phyloP scores from a whole-genome alignment of 139 green algal genomes.

The Spirogloea muscicola region DNA sequence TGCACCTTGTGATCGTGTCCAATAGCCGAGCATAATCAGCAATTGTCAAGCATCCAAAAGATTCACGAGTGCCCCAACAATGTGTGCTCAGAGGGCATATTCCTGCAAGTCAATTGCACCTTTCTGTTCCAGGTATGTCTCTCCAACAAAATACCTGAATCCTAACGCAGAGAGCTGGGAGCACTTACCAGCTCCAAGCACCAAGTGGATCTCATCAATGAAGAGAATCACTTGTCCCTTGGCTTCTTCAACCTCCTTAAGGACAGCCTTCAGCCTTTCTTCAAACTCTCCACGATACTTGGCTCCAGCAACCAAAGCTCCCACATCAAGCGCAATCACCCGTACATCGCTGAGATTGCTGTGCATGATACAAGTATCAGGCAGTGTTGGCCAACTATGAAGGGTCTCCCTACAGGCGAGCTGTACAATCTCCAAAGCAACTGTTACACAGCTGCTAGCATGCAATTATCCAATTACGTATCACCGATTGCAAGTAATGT shows the following conservation, averaged over 20 bases:
- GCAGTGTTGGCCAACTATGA: neutral
- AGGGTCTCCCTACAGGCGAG: neutral
- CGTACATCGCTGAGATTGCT: conserved; percentile 41
- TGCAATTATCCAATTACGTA: neutral
- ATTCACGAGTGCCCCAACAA: too few species aligned
- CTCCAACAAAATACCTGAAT: too few species aligned
- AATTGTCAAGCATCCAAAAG: too few species aligned
- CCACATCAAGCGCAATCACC: conserved; percentile 88
- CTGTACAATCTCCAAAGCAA: neutral
- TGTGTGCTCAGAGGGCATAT: too few species aligned
- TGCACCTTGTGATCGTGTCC: too few species aligned
- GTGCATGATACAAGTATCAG: too few species aligned
- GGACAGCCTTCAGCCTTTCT: conserved; percentile 82
- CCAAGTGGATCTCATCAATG: conserved; percentile 89
- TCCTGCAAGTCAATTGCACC: too few species aligned
- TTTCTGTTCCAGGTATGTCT: too few species aligned
- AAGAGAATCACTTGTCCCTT: conserved; percentile 80
- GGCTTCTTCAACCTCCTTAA: conserved; percentile 67
- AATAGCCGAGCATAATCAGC: too few species aligned
- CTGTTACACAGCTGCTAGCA: neutral
- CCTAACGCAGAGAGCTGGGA: conserved; percentile 24
- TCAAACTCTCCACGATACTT: conserved; percentile 92
- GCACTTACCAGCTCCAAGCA: conserved; percentile 55
- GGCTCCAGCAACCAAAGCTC: conserved; percentile 79
- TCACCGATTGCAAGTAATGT: neutral